A percentile compares a stretch with the other conserved stretches of the same genome.
phyloP scores from a whole-genome alignment of 2,329 filamentous ascomycete genomes.

The Rosellinia necatrix region DNA sequence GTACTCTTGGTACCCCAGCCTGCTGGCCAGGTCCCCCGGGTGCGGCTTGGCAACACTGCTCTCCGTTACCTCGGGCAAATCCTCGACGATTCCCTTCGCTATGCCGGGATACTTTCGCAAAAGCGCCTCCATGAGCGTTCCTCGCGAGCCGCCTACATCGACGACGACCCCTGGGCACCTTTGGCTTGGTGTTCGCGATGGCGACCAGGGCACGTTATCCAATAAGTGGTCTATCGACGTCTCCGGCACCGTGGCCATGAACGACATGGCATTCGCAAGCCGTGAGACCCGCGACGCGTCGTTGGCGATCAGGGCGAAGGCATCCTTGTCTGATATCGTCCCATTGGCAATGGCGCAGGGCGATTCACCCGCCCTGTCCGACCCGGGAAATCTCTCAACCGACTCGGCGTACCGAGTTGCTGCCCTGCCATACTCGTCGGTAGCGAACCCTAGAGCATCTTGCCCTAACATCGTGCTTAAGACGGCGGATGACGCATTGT shows the following conservation, averaged over 20 bases:
- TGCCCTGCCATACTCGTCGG: neutral
- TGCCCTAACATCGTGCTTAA: neutral
- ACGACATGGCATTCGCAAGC: neutral
- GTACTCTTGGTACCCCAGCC: neutral
- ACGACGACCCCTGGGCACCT: neutral
- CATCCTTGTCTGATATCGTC: neutral
- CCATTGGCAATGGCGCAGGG: neutral
- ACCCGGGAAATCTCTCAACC: neutral
- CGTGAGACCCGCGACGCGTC: neutral
- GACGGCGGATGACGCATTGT: neutral
- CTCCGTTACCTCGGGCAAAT: neutral
- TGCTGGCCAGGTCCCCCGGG: neutral
- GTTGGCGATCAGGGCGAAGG: neutral
- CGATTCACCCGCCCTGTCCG: neutral
- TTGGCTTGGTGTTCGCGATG: neutral
- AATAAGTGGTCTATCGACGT: neutral
- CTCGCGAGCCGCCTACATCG: neutral
- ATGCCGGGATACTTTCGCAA: neutral
- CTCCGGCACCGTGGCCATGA: neutral
- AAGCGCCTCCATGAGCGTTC: neutral
- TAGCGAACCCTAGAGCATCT: neutral
- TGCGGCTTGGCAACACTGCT: neutral
- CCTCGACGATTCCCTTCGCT: neutral
- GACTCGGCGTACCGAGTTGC: neutral
- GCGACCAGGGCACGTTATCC: neutral